Conservation (phyloP, 2,329 filamentous ascomycete genomes). For the Mollisia scopiformis region DNA sequence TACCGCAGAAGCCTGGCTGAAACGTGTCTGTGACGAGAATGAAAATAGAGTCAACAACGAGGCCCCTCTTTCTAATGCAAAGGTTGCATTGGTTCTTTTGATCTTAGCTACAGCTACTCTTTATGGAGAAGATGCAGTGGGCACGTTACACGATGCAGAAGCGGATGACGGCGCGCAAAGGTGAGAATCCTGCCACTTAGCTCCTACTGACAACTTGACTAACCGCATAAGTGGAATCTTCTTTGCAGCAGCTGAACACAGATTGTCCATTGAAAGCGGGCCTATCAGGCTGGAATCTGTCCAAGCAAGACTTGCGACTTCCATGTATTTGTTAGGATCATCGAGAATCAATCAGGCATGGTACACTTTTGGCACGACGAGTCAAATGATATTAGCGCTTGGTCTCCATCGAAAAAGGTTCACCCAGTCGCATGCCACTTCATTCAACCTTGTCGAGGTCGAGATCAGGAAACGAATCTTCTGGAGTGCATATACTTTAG, state of each 20-base stretch:
- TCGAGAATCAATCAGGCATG: slow-evolving; percentile 63
- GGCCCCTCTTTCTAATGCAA: slow-evolving; percentile 34
- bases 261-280: slow-evolving; percentile 54
- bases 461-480: slow-evolving; percentile 62
- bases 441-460: slow-evolving; percentile 27
- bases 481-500: slow-evolving; percentile 65
- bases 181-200: too few species aligned
- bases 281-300: slow-evolving; percentile 57
- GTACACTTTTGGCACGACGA: slow-evolving; percentile 60
- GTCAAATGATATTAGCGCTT: slow-evolving; percentile 54
- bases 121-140: slow-evolving; percentile 28
- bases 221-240: not conserved
- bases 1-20: slow-evolving; percentile 52
- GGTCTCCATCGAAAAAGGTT: slow-evolving; percentile 48
- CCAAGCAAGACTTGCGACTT: slow-evolving; percentile 59
- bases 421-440: not conserved
- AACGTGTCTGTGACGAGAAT: slow-evolving; percentile 35
- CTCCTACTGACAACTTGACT: too few species aligned
- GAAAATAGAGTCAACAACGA: not conserved
- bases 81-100: slow-evolving; percentile 49
- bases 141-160: not conserved
- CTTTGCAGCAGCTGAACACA: slow-evolving; percentile 37
- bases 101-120: slow-evolving; percentile 52
- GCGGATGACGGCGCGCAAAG: too few species aligned
- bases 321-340: slow-evolving; percentile 60